Conservation (phyloP, 345 rosid genomes). For the Corchorus olitorius region DNA sequence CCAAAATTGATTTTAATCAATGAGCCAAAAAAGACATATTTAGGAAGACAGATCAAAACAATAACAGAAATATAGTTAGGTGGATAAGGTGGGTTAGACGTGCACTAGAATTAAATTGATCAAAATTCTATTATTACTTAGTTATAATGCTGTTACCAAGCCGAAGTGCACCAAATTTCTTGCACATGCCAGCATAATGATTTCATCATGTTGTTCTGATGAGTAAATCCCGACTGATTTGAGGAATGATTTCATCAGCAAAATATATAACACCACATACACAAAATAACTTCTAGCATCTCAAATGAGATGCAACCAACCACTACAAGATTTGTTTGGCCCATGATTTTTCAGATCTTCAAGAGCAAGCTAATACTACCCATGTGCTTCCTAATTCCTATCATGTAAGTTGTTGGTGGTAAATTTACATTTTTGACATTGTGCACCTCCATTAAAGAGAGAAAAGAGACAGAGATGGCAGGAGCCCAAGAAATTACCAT, state of each 20-base stretch:
- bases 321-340: background rate
- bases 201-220: background rate
- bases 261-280: background rate
- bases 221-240: background rate
- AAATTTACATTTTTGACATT: background rate
- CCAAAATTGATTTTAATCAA: constrained; percentile 21
- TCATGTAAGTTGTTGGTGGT: background rate
- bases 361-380: background rate
- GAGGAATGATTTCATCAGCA: background rate
- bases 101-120: background rate
- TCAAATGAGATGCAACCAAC: background rate
- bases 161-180: background rate
- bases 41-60: constrained; percentile 1
- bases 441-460: background rate
- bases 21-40: background rate
- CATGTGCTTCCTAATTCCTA: background rate
- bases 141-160: background rate
- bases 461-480: background rate
- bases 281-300: background rate
- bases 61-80: background rate
- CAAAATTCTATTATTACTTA: constrained; percentile 4
- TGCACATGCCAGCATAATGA: constrained; percentile 7
- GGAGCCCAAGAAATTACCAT: constrained; percentile 48
- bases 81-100: background rate
- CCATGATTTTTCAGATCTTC: background rate